Base-by-base conservation (phyloP, 2,329 filamentous ascomycete species). In the Colletotrichum coccodes region DNA sequence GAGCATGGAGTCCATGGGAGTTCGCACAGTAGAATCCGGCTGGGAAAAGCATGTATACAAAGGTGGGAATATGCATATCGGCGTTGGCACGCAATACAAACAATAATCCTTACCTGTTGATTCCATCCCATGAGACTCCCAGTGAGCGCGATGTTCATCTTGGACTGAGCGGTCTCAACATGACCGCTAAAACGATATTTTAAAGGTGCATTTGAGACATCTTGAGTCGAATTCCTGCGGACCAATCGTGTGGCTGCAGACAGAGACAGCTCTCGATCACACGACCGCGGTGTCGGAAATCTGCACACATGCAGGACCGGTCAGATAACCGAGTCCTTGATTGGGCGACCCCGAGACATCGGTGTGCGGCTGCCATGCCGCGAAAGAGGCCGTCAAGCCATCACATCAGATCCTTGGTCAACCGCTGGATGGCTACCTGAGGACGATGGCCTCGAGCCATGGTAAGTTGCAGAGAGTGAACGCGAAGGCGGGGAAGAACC, bases 41-140 rank as follows among this genome's bases (percentile, higher is more conserved):
- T 32, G 46, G 44, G 38, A 65, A 68, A 68, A 68, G 54, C 54
- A 65, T 68, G 47, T 49, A 60, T 56, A 56, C 65, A 60, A 47
- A 47, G 60, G 50, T 14, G 18, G 30, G 42, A 32, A 26, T 54
- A 42, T 65, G 34, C 30, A 38, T 56, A 18, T 16, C 38, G 40
- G 60, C 38, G 44, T 21, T 56, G 21, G 30, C 59, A 40, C 34
- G 26, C 18, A 49, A 60, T 60, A 44, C 26, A 57, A 59, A 34
- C 12, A 59, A 49, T 34, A 60, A 21, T 26, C 28, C 6, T 50
- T 42, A 18, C 49, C 28, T 32, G 6, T 38, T 36, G n/a, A 49
- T 44, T 14, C 28, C 23, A 18, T 28, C 28, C 4, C 8, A 14
- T n/a, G 23, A 44, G 12, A 28, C 26, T 60, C 23, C 28, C 26